These are phyloP conservation scores for Coemansia furcata DNA, from an alignment of 192 early-diverging fungal genomes.

Conservation along the genomic window DNA sequence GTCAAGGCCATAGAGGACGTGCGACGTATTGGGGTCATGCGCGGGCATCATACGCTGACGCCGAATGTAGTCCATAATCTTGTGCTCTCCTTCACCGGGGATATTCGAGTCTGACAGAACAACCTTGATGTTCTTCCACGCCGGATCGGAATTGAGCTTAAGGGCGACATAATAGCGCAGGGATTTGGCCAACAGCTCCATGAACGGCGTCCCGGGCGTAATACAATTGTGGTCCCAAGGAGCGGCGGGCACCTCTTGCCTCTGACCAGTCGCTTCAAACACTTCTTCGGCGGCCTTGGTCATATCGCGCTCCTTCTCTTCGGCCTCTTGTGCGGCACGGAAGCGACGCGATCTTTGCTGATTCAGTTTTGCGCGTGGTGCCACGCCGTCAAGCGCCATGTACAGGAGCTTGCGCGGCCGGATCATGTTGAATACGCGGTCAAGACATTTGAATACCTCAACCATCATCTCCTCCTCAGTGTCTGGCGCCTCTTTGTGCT, in stretches of 20 bases:
- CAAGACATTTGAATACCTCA: slow-evolving; percentile 95
- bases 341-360: slow-evolving; percentile 98
- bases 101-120: slow-evolving; percentile 93
- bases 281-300: slow-evolving; percentile 50
- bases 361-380: slow-evolving; percentile 99
- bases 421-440: slow-evolving; percentile 90
- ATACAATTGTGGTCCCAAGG: slow-evolving; percentile 98
- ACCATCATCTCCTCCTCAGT: slow-evolving; percentile 94
- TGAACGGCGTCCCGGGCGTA: slow-evolving; percentile 97
- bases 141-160: slow-evolving; percentile 82
- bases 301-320: slow-evolving; percentile 37
- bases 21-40: slow-evolving; percentile 88
- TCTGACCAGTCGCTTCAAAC: slow-evolving; percentile 52
- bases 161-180: slow-evolving; percentile 86
- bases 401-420: slow-evolving; percentile 93
- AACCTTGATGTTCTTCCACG: slow-evolving; percentile 84
- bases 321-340: slow-evolving; percentile 80
- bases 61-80: slow-evolving; percentile 98
- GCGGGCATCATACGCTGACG: slow-evolving; percentile 70
- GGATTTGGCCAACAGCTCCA: slow-evolving; percentile 83
- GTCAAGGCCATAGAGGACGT: slow-evolving; percentile 93
- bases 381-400: slow-evolving; percentile 99
- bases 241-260: slow-evolving; percentile 49
- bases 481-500: slow-evolving; percentile 58
- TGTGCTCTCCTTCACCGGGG: slow-evolving; percentile 99